These are phyloP conservation scores for Colletotrichum trifolii DNA, from an alignment of 2,329 filamentous ascomycete genomes.

Conservation along the genomic window DNA sequence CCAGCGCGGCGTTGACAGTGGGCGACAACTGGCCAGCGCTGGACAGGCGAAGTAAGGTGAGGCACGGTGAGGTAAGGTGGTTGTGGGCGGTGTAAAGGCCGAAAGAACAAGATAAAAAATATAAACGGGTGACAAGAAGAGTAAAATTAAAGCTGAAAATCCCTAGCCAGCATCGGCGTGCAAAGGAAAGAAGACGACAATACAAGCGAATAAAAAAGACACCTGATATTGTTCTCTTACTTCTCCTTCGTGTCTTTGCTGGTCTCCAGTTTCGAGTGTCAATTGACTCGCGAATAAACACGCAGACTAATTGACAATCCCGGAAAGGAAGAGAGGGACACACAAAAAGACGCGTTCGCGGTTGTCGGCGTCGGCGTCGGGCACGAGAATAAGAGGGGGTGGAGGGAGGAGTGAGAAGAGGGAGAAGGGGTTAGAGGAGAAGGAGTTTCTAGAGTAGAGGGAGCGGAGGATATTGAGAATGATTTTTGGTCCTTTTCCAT, in stretches of 20 bases:
- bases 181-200: background rate
- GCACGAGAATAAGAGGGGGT: conserved; percentile 27
- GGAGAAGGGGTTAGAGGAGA: conserved; percentile 27
- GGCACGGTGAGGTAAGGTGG: background rate
- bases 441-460: conserved; percentile 4
- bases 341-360: conserved; percentile 25
- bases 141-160: conserved; percentile 19
- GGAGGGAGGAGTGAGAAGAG: conserved; percentile 20
- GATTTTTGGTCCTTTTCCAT: conserved; percentile 13
- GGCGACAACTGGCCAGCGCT: too few species aligned
- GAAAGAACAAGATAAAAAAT: conserved; percentile 4
- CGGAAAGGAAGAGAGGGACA: conserved; percentile 20
- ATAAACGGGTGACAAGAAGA: conserved; percentile 12
- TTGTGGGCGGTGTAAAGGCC: conserved; percentile 1
- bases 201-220: background rate
- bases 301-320: conserved; percentile 17
- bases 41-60: background rate
- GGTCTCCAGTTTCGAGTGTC: conserved; percentile 20
- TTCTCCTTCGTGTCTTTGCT: conserved; percentile 5
- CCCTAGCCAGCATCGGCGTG: conserved; percentile 19
- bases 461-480: conserved; percentile 18
- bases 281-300: conserved; percentile 21
- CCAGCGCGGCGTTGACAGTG: too few species aligned
- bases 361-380: conserved; percentile 29
- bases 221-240: conserved; percentile 10